phyloP scores from a whole-genome alignment of 176 grass and related monocot genomes.

The Zoysia pacifica region DNA sequence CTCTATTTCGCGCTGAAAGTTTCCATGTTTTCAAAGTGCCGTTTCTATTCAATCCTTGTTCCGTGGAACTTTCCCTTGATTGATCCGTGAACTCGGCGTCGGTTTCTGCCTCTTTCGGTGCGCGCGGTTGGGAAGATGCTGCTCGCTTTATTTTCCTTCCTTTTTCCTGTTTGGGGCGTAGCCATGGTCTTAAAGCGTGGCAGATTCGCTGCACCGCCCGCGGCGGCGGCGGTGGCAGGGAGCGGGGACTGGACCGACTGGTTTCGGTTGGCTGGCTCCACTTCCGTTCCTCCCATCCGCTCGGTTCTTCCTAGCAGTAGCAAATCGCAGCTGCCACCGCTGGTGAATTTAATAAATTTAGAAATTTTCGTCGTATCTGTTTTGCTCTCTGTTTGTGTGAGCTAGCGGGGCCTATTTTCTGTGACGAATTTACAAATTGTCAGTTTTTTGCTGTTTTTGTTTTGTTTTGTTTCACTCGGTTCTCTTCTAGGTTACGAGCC shows the following conservation, averaged over 20 bases:
- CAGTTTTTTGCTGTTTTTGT: no score
- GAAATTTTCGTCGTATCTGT: not conserved
- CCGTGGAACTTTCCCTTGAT: not conserved
- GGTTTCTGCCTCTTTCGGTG: not conserved
- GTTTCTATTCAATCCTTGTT: not conserved
- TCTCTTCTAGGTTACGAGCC: no score
- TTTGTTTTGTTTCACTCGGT: no score
- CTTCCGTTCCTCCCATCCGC: not conserved
- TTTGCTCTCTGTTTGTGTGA: no score
- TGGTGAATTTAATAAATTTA: not conserved
- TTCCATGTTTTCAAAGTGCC: not conserved
- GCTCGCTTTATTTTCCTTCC: no score
- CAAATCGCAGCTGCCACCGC: not conserved
- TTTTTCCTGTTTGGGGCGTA: not conserved
- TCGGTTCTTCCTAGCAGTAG: not conserved
- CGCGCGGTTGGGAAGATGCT: not conserved
- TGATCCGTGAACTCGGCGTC: not conserved
- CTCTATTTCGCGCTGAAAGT: not conserved
- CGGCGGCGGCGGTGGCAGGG: not conserved
- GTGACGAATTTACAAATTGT: no score
- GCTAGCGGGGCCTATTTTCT: no score
- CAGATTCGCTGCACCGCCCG: not conserved
- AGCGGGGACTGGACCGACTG: no score
- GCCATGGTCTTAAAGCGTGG: not conserved
- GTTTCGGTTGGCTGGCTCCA: not conserved